Evolutionary conservation across 768 basidiomycete species (phyloP).

Genomic region (Lactarius quietus): DNA sequence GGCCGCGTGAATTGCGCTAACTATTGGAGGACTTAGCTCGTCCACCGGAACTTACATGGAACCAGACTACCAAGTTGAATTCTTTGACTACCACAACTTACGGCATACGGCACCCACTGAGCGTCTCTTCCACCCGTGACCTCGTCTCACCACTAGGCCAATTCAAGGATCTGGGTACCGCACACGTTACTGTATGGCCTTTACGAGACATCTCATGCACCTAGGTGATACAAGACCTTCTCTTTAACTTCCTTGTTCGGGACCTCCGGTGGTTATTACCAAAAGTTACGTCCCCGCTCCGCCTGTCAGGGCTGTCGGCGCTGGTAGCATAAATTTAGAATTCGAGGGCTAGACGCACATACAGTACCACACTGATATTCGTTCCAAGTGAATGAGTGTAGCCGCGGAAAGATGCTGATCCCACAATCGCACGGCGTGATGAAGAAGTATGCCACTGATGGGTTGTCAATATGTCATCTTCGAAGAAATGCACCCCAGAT

Average conservation of each 20-base stretch:
- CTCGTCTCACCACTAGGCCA: neutral
- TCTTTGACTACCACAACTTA: neutral
- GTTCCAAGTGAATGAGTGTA: neutral
- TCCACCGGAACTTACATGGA: neutral
- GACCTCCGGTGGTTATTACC: neutral
- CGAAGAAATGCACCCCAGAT: neutral
- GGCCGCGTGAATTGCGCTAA: conserved; percentile 5
- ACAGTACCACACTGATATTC: too few species aligned
- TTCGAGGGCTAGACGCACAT: neutral
- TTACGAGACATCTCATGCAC: neutral
- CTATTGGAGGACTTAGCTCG: neutral
- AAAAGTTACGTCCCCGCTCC: neutral
- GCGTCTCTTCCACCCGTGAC: neutral
- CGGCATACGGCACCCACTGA: neutral
- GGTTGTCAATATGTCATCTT: neutral
- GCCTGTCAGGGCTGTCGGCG: neutral
- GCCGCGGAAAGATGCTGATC: neutral
- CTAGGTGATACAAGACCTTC: neutral
- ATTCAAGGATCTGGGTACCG: neutral
- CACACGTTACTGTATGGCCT: neutral
- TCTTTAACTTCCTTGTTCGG: neutral
- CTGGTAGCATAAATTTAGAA: neutral
- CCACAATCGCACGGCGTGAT: neutral
- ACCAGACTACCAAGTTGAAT: neutral
- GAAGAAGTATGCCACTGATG: neutral